Base-by-base conservation (phyloP, 2,329 filamentous ascomycete species). In the Lachnellula subtilissima region DNA sequence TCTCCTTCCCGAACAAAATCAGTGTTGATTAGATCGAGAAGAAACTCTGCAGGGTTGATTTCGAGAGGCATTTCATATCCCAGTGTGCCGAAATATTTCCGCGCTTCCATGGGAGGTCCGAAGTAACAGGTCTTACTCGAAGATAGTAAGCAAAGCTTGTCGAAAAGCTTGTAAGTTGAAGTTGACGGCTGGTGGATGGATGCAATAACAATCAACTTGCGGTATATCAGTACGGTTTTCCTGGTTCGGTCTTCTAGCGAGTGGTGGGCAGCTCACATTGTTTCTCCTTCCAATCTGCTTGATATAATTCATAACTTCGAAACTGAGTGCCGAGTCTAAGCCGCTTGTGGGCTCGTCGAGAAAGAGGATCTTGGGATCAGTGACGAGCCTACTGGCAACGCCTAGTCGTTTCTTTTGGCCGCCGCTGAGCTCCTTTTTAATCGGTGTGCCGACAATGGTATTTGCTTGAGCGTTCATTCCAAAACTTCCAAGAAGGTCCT, bases 271-370 rank as follows among this genome's bases (percentile, higher is more conserved):
- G 92, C 63, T 81, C 57, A 94, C 83, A 80, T 87, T 63, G 50
- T 62, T 58, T 45, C 53, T 53, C 53, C 64, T 64, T 8, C 65
- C 62, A 51, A 65, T 57, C 7, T 63, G 48, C 42, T 65, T 66
- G 5, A 93, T 79, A 69, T 88, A 91, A 2, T 78, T 85, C 54
- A 93, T 84, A 22, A 95, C 88, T 70, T 95, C 63, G 14, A 48
- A 64, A 54, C 62, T 60, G 19, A 60, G 52, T 6, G 84, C 85
- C 7, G 88, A 92, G 70, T 96, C 91, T 9, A 95, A 76, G 8
- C 91, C 91, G 61, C 87, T 91, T 0, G 90, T 96, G 0, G 92
- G 93, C 72, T 97, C 92, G 67, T 94, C 89, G 35, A 95, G 74
- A 67, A 96, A 94, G 23, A 96, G 71, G 7, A 95, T 84, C 70